These are phyloP conservation scores for Aspergillus tubingensis DNA, from an alignment of 2,329 filamentous ascomycete genomes.

Conservation along the genomic window DNA sequence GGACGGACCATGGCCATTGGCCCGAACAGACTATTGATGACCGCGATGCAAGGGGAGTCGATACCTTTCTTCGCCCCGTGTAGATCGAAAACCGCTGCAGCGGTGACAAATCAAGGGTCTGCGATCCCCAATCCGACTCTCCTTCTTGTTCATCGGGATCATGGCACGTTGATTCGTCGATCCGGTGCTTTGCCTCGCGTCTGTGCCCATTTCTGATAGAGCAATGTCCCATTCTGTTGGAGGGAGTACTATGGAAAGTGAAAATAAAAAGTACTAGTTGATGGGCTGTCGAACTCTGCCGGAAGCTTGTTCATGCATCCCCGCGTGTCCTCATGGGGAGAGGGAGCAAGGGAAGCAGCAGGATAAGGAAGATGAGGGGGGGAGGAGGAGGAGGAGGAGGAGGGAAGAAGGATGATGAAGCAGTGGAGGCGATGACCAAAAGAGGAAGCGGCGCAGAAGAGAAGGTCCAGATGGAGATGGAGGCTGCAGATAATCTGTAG, in stretches of 20 bases:
- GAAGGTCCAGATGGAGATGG: slow-evolving; percentile 7
- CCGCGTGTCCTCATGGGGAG: slow-evolving; percentile 21
- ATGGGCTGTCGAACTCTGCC: slow-evolving; percentile 25
- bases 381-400: neutral
- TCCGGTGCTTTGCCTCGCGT: slow-evolving; percentile 25
- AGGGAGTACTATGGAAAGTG: neutral
- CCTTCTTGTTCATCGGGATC: slow-evolving; percentile 22
- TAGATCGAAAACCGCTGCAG: slow-evolving; percentile 31
- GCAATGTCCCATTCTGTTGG: slow-evolving; percentile 9
- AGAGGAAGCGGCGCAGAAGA: neutral
- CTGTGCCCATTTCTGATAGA: slow-evolving; percentile 39
- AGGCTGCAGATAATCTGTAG: slow-evolving; percentile 11
- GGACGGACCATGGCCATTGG: slow-evolving; percentile 25
- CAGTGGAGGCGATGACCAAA: slow-evolving; percentile 4
- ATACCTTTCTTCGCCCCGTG: slow-evolving; percentile 33
- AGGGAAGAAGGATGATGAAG: neutral
- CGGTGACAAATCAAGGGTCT: slow-evolving; percentile 41
- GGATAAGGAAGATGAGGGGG: neutral
- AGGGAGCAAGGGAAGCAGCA: slow-evolving; percentile 1
- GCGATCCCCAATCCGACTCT: slow-evolving; percentile 22
- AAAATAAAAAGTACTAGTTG: slow-evolving; percentile 6
- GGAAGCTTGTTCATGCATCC: slow-evolving; percentile 25
- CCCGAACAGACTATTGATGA: slow-evolving; percentile 31
- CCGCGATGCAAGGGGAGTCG: slow-evolving; percentile 39
- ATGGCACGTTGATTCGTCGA: slow-evolving; percentile 33